Percentiles rank a stretch among this genome's conserved stretches.
These are phyloP conservation scores for Candida sithepensis DNA, from an alignment of 805 yeast species.

Conservation along the genomic window DNA sequence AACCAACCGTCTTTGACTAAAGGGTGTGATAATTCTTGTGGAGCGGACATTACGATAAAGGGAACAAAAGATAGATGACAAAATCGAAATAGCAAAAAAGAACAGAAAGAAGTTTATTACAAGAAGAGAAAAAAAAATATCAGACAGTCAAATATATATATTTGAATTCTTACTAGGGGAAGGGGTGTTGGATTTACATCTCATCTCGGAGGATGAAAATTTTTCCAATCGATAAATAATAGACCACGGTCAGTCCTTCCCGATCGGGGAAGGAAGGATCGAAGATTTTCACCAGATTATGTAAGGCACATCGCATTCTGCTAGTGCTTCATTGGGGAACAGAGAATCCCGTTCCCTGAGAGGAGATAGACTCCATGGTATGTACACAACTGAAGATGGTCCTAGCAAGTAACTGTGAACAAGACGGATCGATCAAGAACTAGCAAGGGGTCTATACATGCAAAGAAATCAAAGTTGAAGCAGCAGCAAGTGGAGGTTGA, in stretches of 20 bases:
- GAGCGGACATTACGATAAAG: conserved; percentile 7
- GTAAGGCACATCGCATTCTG: background rate
- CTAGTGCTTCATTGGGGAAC: background rate
- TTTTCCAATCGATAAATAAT: background rate
- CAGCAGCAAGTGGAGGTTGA: background rate
- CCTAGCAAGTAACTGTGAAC: too few relatives aligned
- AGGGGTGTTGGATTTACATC: background rate
- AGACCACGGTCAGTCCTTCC: background rate
- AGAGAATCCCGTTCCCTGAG: too few relatives aligned
- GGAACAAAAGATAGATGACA: background rate
- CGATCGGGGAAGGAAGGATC: background rate
- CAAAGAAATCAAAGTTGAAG: background rate
- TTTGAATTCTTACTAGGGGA: too few relatives aligned
- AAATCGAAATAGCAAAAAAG: background rate
- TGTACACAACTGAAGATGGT: too few relatives aligned
- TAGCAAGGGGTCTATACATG: background rate
- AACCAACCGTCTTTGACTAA: conserved; percentile 88
- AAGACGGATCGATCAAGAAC: background rate
- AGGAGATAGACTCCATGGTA: too few relatives aligned
- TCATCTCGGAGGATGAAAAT: background rate
- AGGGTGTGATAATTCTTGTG: conserved; percentile 47
- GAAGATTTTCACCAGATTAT: background rate
- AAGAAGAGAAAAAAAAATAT: background rate
- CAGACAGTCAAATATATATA: background rate
- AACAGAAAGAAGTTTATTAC: background rate